Evolutionary conservation across 2,329 filamentous ascomycete species (phyloP), one percentile per base, ranked within the genome.

Genomic region (Juglanconis juglandina): DNA sequence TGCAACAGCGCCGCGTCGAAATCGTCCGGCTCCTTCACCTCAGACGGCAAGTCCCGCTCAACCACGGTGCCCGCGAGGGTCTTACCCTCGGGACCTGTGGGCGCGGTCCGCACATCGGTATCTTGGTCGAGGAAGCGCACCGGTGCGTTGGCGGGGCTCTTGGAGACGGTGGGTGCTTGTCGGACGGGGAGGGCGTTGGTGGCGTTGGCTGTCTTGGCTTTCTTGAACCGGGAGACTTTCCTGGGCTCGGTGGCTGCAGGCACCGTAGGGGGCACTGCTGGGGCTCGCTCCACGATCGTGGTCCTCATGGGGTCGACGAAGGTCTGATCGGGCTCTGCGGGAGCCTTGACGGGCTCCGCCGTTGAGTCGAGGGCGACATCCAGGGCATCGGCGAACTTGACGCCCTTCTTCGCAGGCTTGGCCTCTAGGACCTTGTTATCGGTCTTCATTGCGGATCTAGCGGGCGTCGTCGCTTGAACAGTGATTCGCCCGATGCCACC

Each of bases 321-420:
- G 7, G 66, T 62, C 59, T 61, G 34, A 50, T 66, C 30, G 65
- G 61, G 14, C 67, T 68, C 67, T 37, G 72, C 69, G 33, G 69
- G 65, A 7, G 70, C 51, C 17, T 63, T 51, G 4, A 34, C 14
- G 51, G 73, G 68, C 41, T 71, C 66, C 52, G 73, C 13, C 59
- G 49, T 46, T 30, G 63, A 69, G 51, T 72, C 75, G 3, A 72
- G 72, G 52, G 89, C 87, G 64, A 96, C 86, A 67, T 95, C 90
- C 39, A 96, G 77, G 5, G 81, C 80, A 39, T 87, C 77, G 2
- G 92, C 88, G 73, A 96, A 96, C n/a, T 88, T 85, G 33, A 96
- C 92, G 14, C 84, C 87, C 76, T 95, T 96, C 70, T 82, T 83
- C 49, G 69, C 67, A 34, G 69, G 72, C 10, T 67, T 65, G 30